Conservation (phyloP, 345 rosid species). For the Salix udensis region DNA sequence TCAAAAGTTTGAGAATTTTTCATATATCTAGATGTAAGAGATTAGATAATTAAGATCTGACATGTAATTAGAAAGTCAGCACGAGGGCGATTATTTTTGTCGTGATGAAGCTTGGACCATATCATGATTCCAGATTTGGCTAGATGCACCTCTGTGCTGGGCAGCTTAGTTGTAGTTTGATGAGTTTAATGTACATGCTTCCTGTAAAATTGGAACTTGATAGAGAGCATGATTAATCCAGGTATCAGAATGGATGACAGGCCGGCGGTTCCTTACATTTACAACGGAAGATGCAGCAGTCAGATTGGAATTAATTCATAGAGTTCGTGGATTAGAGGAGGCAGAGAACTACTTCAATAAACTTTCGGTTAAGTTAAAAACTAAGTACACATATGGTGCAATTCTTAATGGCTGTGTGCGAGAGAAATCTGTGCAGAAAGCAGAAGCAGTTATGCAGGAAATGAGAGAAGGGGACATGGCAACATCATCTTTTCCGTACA, state of each 20-base stretch:
- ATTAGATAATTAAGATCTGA: too few species aligned
- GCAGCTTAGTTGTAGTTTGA: too few species aligned
- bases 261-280: not conserved
- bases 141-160: too few species aligned
- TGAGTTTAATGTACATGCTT: too few species aligned
- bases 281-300: slow-evolving; percentile 16
- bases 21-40: too few species aligned
- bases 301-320: slow-evolving; percentile 20
- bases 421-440: slow-evolving; percentile 20
- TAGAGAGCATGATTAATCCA: not conserved
- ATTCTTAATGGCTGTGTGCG: slow-evolving; percentile 20
- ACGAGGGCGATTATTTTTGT: too few species aligned
- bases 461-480: slow-evolving; percentile 19
- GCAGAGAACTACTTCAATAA: slow-evolving; percentile 24
- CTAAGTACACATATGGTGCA: slow-evolving; percentile 17
- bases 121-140: too few species aligned
- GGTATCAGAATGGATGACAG: slow-evolving; percentile 31
- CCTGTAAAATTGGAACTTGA: too few species aligned
- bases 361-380: slow-evolving; percentile 15
- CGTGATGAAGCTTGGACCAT: too few species aligned
- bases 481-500: slow-evolving; percentile 20
- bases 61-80: too few species aligned
- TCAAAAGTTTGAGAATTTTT: too few species aligned
- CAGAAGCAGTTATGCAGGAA: slow-evolving; percentile 24
- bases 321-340: slow-evolving; percentile 20